phyloP scores from a whole-genome alignment of 2,329 filamentous ascomycete genomes.

The Cadophora luteo-olivacea region DNA sequence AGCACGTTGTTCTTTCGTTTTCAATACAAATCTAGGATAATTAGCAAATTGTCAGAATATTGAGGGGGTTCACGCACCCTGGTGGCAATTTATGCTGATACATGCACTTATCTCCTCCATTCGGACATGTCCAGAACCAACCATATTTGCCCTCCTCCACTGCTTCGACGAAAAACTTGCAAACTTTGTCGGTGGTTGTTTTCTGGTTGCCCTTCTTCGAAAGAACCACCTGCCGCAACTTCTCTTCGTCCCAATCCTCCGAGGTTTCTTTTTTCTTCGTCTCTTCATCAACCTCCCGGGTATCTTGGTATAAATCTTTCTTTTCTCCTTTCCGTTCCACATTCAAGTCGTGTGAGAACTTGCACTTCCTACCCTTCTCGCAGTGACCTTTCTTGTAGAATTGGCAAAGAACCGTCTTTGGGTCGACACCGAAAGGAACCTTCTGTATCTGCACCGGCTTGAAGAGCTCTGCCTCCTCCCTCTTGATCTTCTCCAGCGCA shows the following conservation, averaged over 20 bases:
- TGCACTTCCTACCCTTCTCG: conserved; percentile 97
- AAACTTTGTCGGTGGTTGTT: conserved; percentile 97
- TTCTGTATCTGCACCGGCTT: conserved; percentile 96
- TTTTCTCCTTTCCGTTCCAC: conserved; percentile 93
- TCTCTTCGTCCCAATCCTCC: conserved; percentile 97
- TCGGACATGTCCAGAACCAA: conserved; percentile 99
- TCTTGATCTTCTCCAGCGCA: conserved; percentile 84
- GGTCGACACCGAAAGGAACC: conserved; percentile 95
- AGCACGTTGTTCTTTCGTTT: conserved; percentile 95
- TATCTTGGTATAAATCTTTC: conserved; percentile 89
- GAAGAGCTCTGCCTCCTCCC: conserved; percentile 81
- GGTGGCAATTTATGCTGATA: conserved; percentile 95
- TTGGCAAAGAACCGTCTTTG: conserved; percentile 94
- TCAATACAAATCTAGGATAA: conserved; percentile 80
- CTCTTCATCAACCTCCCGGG: conserved; percentile 73
- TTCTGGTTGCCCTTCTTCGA: conserved; percentile 98
- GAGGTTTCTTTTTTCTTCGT: conserved; percentile 91
- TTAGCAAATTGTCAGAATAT: conserved; percentile 37
- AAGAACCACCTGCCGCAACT: conserved; percentile 86
- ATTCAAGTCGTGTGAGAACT: conserved; percentile 91
- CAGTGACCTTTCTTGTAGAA: conserved; percentile 98
- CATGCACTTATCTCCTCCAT: conserved; percentile 97
- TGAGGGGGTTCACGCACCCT: conserved; percentile 67
- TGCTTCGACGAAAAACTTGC: conserved; percentile 97
- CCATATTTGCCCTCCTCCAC: conserved; percentile 99